Evolutionary conservation across 148 eudicot species (phyloP), one percentile per base, ranked within the genome.

Genomic region (Rhododendron kiyosumense): DNA sequence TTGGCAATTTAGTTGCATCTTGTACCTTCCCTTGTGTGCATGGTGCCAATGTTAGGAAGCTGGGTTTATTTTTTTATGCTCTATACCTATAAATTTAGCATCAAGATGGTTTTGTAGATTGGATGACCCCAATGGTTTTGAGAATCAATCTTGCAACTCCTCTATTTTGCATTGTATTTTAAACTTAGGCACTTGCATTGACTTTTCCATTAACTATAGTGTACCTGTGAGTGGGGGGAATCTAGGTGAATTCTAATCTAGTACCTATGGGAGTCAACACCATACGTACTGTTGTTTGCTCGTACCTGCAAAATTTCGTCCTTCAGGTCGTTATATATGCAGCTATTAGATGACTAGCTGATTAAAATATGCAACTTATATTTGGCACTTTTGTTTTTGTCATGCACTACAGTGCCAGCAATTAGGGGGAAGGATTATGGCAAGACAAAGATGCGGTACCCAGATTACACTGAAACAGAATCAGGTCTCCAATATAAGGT

Each of bases 401-500:
- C 86, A 75, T 89, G 91, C 75, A 45, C 76, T 88, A 84, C 92
- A 95, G 99, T 96, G 98, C 99, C 99, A 30, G 99, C 98, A 38
- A 85, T 96, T 73, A 93, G 95, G 89, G 99, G 98, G 54, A 96
- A 95, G 91, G 99, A 96, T 77, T 96, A 96, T 90, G 99, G 98
- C 81, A 96, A 96, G 95, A 90, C 95, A 51, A 96, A 92, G 91
- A 96, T 96, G 97, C 91, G 95, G 78, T 95, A 91, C 90, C 96
- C 98, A 87, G 99, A 96, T 88, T 96, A 96, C 85, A 90, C 88
- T 13, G 91, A 94, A 91, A 95, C 99, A 81, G 88, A 87, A 48
- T 92, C 97, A 34, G 99, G 99, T 86, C 95, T 96, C 82, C 99
- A 96, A 85, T 96, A 88, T 87, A 96, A 95, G 99, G 99, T 96